Conservation (phyloP, 331 rosid species). For the Malus hybrid region DNA sequence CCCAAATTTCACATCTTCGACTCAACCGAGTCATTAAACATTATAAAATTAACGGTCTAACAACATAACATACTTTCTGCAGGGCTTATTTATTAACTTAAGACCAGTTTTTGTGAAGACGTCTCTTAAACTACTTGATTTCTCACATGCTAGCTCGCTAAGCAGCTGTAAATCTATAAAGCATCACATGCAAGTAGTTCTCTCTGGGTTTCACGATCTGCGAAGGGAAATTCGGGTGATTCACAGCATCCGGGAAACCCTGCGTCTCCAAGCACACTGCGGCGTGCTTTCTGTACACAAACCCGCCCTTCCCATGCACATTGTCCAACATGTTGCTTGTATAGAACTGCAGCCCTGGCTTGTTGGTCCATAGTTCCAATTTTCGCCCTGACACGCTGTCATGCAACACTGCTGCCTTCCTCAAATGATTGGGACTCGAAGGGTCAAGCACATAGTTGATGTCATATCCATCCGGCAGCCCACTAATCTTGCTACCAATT, state of each 20-base stretch:
- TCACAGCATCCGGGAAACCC: slow-evolving; percentile 68
- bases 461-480: slow-evolving; percentile 42
- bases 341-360: slow-evolving; percentile 54
- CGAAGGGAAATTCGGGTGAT: slow-evolving; percentile 50
- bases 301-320: slow-evolving; percentile 47
- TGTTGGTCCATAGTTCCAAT: slow-evolving; percentile 67
- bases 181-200: slow-evolving; percentile 45
- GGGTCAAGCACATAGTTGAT: slow-evolving; percentile 53
- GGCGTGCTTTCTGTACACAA: slow-evolving; percentile 23
- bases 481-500: slow-evolving; percentile 34
- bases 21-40: neutral
- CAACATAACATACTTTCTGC: neutral
- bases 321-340: slow-evolving; percentile 28
- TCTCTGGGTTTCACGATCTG: slow-evolving; percentile 55
- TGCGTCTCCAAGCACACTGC: slow-evolving; percentile 65
- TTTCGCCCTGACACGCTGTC: slow-evolving; percentile 49
- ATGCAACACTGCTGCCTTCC: slow-evolving; percentile 29
- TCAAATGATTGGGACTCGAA: neutral
- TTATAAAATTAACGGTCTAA: neutral
- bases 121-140: neutral
- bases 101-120: neutral
- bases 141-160: neutral
- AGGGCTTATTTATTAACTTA: neutral
- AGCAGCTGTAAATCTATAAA: slow-evolving; percentile 47
- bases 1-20: neutral